Base-by-base conservation (phyloP, 768 basidiomycete species). In the Xerocomus potaroensis region DNA sequence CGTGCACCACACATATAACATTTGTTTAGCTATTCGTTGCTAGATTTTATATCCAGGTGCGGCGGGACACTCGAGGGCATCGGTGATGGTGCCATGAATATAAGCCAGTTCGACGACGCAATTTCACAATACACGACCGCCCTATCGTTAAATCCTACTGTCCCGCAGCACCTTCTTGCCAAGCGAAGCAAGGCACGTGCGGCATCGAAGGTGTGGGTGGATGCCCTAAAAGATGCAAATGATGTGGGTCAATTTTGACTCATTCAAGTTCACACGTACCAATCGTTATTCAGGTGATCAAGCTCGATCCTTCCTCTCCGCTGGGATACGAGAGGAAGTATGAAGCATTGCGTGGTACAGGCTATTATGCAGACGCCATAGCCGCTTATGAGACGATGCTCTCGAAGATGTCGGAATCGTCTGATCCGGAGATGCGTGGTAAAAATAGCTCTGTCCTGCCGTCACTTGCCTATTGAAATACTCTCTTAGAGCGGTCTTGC, bases 101-200 rank as follows among this genome's bases (percentile, higher is more conserved):
- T 24, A 9, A 4, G 4, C 5, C 21, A 15, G 9, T 16, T 32
- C 10, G 15, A 50, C 2, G 32, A 45, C 23, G 48, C 51, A 11
- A 47, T 49, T 10, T 35, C 23, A 1, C 40, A 35, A 14, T 54
- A 50, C 47, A 50, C 52, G 0, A 24, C 39, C 1, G 39, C 43
- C 5, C 5, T 56, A 11, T 47, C 39, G 4, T 36, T 56, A 3
- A 3, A 37, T 34, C 42, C 46, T 11, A 10, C 27, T 4, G 14
- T 29, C 10, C 43, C 42, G 3, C 18, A 33, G 8, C 15, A 18
- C 16, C 24, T 54, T 11, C 11, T 46, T 3, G 7, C 41, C 10
- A 47, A 54, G 33, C 51, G 54, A 24, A 55, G 51, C 39, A 47
- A 44, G 18, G 37, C 36, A 2, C 36, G 31, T 8, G 1, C 30